Base-by-base conservation (phyloP, 352 stramenopile species). In the Plasmopara halstedii region DNA sequence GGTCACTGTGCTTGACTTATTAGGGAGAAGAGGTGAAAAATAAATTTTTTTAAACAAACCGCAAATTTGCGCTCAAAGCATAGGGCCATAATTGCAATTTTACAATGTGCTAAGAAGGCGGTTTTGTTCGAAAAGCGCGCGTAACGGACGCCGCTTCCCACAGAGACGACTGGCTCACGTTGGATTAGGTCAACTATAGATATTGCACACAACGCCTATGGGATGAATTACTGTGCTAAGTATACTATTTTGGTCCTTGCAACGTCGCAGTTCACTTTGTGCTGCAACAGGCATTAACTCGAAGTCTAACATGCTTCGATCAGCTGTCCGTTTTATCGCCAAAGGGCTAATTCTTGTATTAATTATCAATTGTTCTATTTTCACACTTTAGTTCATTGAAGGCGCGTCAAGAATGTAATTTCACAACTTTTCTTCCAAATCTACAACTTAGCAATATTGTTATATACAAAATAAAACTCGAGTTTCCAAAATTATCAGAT, bases 121-220 rank as follows among this genome's bases (percentile, higher is more conserved):
- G 50, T 63, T 63, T 55, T 25, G 14, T 21, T 29, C 34, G 61
- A 64, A 67, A 67, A 53, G 58, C 40, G 58, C 54, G 49, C 48
- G 54, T 57, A 64, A 63, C 53, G 45, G 49, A 60, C 38, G 47
- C 41, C 49, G 36, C 48, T 51, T 61, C 49, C 53, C 53, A 59
- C 29, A 22, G 34, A 36, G 27, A 42, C 33, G n/a, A 15, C 9
- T 32, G 31, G 7, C 20, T 29, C 25, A 29, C 25, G 7, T 31
- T 13, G 8, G 21, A n/a, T n/a, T 27, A 11, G 19, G 26, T 11
- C n/a, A 20, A 2, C 40, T 45, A 50, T 46, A 51, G 33, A 42
- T 60, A 51, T 23, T 18, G 15, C 23, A 9, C 4, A 6, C n/a
- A n/a, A 17, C 6, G 31, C 11, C 1, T 35, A 11, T 17, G 31